Base-by-base conservation (phyloP, 192 early-diverging fungal species). In the Coemansia sp. region DNA sequence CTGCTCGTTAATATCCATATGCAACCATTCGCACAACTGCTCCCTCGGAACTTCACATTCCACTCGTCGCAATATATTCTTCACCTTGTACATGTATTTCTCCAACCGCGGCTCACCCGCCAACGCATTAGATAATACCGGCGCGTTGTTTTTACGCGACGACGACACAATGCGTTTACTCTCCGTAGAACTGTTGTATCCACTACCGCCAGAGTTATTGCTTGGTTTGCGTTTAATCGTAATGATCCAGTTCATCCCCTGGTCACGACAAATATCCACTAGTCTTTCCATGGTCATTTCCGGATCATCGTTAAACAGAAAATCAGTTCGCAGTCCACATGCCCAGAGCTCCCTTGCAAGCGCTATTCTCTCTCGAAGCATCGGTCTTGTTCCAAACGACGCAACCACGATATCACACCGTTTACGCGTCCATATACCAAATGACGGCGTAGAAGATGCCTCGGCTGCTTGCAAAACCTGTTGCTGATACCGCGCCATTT, bases 311-410 rank as follows among this genome's bases (percentile, higher is more conserved):
- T 92, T 85, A 38, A 93, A 89, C 66, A 90, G 78, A 45, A 96
- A 87, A 38, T 96, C 95, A 0, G 93, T 89, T 60, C 87, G 85
- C 63, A 97, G 85, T 4, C 87, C 87, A 45, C 87, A 85, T 1
- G 72, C 73, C 94, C 95, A 95, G 16, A 93, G 76, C 25, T 95
- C 94, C 30, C 84, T 81, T 25, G 90, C 88, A 64, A 97, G 61
- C 17, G 89, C 82, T 31, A 97, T 80, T 4, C 93, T 85, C 68
- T 95, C 91, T 40, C 87, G 85, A 7, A 93, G 66, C 48, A 90
- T 68, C 40, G 86, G 87, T 2, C 68, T 64, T 0, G 73, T 84
- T 25, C 92, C 93, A 76, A 94, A 93, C 32, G 93, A 93, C 4
- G 92, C 91, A 10, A 97, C 88, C 56, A 87, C 88, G 0, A 93